Conservation (phyloP, 2,329 filamentous ascomycete genomes). For the Alternaria hordeiaustralica region DNA sequence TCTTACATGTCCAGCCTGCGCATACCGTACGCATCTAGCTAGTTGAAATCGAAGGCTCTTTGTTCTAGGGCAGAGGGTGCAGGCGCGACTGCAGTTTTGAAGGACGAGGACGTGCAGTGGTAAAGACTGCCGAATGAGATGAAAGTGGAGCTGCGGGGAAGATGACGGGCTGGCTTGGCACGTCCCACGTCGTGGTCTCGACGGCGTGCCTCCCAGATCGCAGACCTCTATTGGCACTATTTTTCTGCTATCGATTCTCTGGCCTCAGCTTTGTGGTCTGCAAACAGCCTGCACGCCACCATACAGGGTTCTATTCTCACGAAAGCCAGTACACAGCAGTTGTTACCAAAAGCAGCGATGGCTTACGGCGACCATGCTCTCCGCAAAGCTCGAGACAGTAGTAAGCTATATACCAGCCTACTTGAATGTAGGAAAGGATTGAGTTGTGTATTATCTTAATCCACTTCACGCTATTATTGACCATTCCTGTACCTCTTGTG, state of each 20-base stretch:
- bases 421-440: background rate
- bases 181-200: background rate
- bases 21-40: background rate
- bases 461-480: background rate
- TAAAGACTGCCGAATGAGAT: constrained; percentile 1
- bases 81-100: background rate
- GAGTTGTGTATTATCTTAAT: background rate
- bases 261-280: background rate
- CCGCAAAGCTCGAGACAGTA: background rate
- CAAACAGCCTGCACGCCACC: background rate
- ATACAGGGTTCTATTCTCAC: background rate
- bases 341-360: background rate
- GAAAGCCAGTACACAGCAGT: background rate
- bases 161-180: constrained; percentile 16
- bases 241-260: constrained; percentile 5
- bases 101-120: constrained; percentile 7
- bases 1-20: background rate
- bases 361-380: background rate
- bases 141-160: constrained; percentile 20
- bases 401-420: background rate
- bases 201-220: constrained; percentile 8
- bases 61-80: background rate
- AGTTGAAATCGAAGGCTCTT: background rate
- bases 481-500: background rate
- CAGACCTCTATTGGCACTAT: constrained; percentile 4